phyloP scores from a whole-genome alignment of 1,284 basidiomycete species.

The Ceratobasidium papillatum region DNA sequence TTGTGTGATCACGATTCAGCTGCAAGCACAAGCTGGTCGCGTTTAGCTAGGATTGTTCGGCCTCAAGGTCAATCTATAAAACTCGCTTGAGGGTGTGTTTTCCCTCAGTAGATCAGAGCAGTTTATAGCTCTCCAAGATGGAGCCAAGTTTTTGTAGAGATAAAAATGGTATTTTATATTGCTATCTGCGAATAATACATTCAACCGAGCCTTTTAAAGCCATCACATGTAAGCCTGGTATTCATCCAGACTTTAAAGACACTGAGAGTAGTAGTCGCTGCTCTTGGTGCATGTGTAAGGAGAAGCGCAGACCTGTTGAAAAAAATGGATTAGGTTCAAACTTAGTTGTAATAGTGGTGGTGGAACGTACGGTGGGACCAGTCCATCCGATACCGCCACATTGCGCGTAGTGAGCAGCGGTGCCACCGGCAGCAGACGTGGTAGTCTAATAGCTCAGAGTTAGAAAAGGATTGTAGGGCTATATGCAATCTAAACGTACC shows the following conservation, averaged over 20 bases:
- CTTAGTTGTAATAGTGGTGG: neutral
- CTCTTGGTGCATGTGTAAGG: constrained; percentile 3
- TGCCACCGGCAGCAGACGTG: constrained; percentile 1
- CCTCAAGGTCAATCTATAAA: no score
- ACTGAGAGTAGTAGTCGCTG: constrained; percentile 32
- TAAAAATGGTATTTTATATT: no score
- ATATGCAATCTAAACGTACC: neutral
- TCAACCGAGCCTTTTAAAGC: no score
- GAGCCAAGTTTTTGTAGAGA: no score
- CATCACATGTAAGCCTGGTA: neutral
- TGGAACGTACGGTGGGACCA: constrained; percentile 20
- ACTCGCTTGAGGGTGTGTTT: no score
- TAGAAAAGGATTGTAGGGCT: constrained; percentile 46
- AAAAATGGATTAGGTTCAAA: neutral
- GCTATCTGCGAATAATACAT: no score
- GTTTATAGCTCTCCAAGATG: no score
- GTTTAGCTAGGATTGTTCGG: no score
- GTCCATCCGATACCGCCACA: constrained; percentile 6
- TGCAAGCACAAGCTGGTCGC: no score
- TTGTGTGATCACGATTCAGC: no score
- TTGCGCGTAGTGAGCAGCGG: constrained; percentile 11
- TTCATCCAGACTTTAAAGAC: neutral
- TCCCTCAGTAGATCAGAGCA: no score
- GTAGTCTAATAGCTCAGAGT: neutral
- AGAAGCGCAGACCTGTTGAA: constrained; percentile 5